A percentile compares a stretch with the other conserved stretches of the same genome.
These are phyloP conservation scores for Termitomyces sp. DNA, from an alignment of 768 basidiomycete genomes.

Conservation along the genomic window DNA sequence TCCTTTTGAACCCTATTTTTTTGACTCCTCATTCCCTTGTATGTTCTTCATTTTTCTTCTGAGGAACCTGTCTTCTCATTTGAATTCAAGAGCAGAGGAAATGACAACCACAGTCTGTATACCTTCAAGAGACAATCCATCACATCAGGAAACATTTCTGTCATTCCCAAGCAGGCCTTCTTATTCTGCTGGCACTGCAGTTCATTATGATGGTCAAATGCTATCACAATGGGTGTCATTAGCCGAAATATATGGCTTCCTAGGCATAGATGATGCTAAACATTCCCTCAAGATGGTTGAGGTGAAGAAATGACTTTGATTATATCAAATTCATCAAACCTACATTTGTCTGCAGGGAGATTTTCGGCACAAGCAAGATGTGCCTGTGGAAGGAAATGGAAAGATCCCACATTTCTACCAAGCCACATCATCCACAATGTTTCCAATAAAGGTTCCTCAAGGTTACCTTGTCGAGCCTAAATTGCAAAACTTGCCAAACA, in stretches of 20 bases:
- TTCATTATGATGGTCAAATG: background rate
- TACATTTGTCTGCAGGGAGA: background rate
- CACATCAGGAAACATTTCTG: background rate
- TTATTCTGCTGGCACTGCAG: background rate
- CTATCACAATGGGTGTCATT: background rate
- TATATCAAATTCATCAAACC: background rate
- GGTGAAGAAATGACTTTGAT: background rate
- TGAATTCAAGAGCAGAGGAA: background rate
- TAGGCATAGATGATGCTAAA: background rate
- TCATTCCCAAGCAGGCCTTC: background rate
- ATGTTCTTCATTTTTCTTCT: background rate
- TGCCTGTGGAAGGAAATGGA: background rate
- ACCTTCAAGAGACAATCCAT: slow-evolving; percentile 2
- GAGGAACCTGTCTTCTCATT: background rate
- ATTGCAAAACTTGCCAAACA: background rate
- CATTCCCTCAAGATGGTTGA: background rate
- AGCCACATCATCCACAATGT: background rate
- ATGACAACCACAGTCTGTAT: background rate
- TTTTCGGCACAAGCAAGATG: background rate
- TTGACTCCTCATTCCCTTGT: background rate
- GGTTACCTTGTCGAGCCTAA: background rate
- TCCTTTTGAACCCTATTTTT: too few species aligned
- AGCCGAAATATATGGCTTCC: background rate
- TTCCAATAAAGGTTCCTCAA: background rate
- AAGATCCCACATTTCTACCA: background rate